A percentile compares a stretch with the other conserved stretches of the same genome.
phyloP scores from a whole-genome alignment of 129 eudicot species.

The Chrysanthemum lavandulifolium region DNA sequence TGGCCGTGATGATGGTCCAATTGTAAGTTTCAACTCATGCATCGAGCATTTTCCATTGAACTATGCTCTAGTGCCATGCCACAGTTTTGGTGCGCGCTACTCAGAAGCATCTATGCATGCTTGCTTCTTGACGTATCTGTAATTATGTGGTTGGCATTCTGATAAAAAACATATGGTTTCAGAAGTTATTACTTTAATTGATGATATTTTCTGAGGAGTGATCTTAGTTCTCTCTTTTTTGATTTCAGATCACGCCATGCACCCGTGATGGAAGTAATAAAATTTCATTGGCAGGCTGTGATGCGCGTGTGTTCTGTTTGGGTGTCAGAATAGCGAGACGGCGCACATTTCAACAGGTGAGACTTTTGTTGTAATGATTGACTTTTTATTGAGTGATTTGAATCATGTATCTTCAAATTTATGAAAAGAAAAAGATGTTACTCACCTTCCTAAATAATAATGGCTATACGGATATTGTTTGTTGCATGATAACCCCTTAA shows the following conservation, averaged over 20 bases:
- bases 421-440: no score
- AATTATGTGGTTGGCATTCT: no score
- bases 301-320: conserved; percentile 86
- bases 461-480: conserved; percentile 15
- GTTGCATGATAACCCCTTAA: conserved; percentile 21
- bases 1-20: no score
- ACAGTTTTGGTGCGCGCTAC: no score
- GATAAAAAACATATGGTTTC: background rate
- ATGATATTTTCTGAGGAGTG: background rate
- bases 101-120: no score
- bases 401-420: no score
- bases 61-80: no score
- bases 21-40: no score
- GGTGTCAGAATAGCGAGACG: conserved; percentile 88
- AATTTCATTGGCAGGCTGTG: conserved; percentile 79
- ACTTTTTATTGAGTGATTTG: no score
- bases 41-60: no score
- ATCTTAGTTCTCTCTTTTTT: conserved; percentile 23
- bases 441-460: no score
- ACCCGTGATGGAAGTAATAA: conserved; percentile 91
- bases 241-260: conserved; percentile 78
- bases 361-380: background rate
- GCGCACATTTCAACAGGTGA: conserved; percentile 84
- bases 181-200: background rate
- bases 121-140: no score